Conservation (phyloP, 2,329 filamentous ascomycete species). For the Aspergillus eucalypticola region DNA sequence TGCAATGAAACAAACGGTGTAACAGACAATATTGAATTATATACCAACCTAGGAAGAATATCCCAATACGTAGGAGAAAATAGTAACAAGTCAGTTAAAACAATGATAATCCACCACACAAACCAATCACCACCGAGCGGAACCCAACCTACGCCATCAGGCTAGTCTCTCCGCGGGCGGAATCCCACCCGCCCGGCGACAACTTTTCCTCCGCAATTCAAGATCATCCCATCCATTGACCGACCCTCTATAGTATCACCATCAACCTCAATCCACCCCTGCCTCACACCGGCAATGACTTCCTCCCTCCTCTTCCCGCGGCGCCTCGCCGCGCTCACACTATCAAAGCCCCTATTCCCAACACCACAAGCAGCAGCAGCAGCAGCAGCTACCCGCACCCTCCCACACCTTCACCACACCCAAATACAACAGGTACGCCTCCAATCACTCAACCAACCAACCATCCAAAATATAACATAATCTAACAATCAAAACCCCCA, state of each 20-base stretch:
- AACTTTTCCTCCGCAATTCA: not conserved
- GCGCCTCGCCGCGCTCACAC: not conserved
- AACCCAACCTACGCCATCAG: not conserved
- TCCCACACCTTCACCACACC: not conserved
- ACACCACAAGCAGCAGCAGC: not conserved
- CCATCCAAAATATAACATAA: not conserved
- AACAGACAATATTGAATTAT: too few relatives aligned
- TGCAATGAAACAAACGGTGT: too few relatives aligned
- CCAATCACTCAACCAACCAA: not conserved
- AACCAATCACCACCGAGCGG: constrained; percentile 1
- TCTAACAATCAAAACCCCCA: not conserved
- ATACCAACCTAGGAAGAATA: too few relatives aligned
- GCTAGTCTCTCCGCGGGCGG: constrained; percentile 1
- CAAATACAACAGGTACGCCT: not conserved
- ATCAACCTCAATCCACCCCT: not conserved
- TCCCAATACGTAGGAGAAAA: too few relatives aligned
- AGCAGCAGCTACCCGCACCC: too few relatives aligned
- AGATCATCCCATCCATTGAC: not conserved
- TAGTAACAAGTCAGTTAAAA: too few relatives aligned
- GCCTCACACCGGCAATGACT: not conserved
- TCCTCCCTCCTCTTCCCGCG: not conserved
- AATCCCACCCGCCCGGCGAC: not conserved
- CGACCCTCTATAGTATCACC: not conserved
- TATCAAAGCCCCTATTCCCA: not conserved
- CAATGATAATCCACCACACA: not conserved